Evolutionary conservation across 306 rosid species (phyloP).

Genomic region (Begonia loranthoides): DNA sequence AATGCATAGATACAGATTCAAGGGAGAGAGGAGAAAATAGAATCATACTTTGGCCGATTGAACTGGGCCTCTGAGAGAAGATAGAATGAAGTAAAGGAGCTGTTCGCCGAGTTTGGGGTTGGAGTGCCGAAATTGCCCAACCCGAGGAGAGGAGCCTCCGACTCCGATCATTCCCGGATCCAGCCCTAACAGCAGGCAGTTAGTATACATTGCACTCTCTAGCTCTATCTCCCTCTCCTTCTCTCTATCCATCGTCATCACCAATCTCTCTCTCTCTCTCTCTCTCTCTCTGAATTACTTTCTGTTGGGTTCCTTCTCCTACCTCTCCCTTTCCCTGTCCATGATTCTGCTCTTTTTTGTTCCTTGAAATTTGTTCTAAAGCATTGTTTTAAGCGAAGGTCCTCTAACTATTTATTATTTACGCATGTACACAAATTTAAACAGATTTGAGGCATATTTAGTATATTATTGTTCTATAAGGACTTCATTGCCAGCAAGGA

Average conservation of each 20-base stretch:
- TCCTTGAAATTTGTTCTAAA: background rate
- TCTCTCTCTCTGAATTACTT: slow-evolving; percentile 2
- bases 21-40: background rate
- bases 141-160: slow-evolving; percentile 81
- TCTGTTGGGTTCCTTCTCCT: slow-evolving; percentile 1
- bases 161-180: slow-evolving; percentile 91
- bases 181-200: slow-evolving; percentile 85
- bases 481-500: background rate
- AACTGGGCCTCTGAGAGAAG: slow-evolving; percentile 88
- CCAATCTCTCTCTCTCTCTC: background rate
- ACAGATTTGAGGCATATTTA: background rate
- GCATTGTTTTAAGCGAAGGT: background rate
- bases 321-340: background rate
- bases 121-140: slow-evolving; percentile 92
- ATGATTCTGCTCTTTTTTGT: background rate
- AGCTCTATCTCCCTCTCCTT: slow-evolving; percentile 98
- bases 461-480: background rate
- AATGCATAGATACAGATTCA: background rate
- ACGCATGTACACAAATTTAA: background rate
- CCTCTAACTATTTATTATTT: background rate
- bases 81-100: slow-evolving; percentile 85
- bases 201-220: slow-evolving; percentile 98
- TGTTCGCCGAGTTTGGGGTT: slow-evolving; percentile 98
- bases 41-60: slow-evolving; percentile 74
- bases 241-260: slow-evolving; percentile 98